These are phyloP conservation scores for Lachnellula hyalina DNA, from an alignment of 2,329 filamentous ascomycete genomes.

Conservation along the genomic window DNA sequence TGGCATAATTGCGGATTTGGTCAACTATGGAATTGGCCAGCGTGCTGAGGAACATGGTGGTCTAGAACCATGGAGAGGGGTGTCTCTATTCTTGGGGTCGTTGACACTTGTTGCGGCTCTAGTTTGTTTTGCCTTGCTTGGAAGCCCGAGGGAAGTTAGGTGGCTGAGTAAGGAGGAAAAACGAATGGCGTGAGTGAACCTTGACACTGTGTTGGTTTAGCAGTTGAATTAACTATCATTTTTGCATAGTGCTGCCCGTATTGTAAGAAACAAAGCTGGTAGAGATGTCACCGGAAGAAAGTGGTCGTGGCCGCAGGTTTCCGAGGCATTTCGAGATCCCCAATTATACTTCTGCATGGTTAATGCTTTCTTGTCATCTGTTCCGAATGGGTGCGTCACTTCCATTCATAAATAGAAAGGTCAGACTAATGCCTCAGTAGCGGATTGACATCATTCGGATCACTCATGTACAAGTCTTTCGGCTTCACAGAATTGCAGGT, in stretches of 20 bases:
- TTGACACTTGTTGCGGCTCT: constrained; percentile 17
- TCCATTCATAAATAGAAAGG: not conserved
- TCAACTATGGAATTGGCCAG: constrained; percentile 18
- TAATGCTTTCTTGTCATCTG: constrained; percentile 29
- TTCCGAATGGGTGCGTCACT: constrained; percentile 31
- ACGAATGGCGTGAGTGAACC: constrained; percentile 16
- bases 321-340: constrained; percentile 35
- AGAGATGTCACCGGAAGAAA: constrained; percentile 9
- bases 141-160: constrained; percentile 24
- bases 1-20: constrained; percentile 20
- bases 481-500: constrained; percentile 30
- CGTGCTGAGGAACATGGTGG: constrained; percentile 17
- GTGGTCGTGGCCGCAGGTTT: constrained; percentile 34
- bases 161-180: constrained; percentile 21
- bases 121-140: constrained; percentile 20
- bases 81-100: constrained; percentile 19
- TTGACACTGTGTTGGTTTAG: not conserved
- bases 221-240: not conserved
- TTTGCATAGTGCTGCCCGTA: constrained; percentile 12
- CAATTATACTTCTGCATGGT: constrained; percentile 27
- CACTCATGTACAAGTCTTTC: constrained; percentile 21
- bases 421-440: not conserved
- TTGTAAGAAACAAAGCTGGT: constrained; percentile 18
- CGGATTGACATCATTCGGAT: constrained; percentile 35
- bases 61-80: constrained; percentile 17